Conservation (phyloP, 2,329 filamentous ascomycete genomes). For the Cercospora sojina region DNA sequence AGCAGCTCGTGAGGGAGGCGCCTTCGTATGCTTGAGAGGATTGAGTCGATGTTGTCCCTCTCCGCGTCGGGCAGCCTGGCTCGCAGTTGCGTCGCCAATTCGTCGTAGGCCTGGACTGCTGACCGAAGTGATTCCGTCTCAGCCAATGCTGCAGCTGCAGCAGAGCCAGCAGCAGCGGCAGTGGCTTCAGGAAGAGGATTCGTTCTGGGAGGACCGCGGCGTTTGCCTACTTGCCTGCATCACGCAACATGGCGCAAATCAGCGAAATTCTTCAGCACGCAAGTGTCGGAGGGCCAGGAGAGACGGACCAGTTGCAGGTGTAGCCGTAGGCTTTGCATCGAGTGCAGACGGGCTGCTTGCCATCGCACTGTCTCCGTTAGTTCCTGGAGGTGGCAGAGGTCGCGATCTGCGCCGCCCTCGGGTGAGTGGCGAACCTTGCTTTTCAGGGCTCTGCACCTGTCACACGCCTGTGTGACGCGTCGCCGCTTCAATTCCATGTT, state of each 20-base stretch:
- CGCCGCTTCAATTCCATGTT: conserved; percentile 16
- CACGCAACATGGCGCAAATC: not conserved
- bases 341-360: conserved; percentile 12
- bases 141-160: not conserved
- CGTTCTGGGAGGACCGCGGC: conserved; percentile 15
- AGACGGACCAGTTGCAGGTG: conserved; percentile 13
- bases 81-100: conserved; percentile 7
- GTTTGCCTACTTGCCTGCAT: conserved; percentile 10
- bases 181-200: not conserved
- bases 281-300: not conserved
- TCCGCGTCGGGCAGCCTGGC: not conserved
- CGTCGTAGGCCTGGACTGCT: conserved; percentile 17
- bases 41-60: conserved; percentile 2
- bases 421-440: conserved; percentile 8
- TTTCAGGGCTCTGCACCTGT: conserved; percentile 18
- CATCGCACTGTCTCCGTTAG: conserved; percentile 16
- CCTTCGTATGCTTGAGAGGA: conserved; percentile 11
- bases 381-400: not conserved
- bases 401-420: not conserved
- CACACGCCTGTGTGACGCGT: conserved; percentile 18
- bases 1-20: conserved; percentile 9
- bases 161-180: not conserved
- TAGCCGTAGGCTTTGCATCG: conserved; percentile 21
- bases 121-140: not conserved
- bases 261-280: not conserved